Percentiles rank a stretch among this genome's conserved stretches.
Conservation (phyloP, 164 flowering plant species). For the Saururus chinensis region DNA sequence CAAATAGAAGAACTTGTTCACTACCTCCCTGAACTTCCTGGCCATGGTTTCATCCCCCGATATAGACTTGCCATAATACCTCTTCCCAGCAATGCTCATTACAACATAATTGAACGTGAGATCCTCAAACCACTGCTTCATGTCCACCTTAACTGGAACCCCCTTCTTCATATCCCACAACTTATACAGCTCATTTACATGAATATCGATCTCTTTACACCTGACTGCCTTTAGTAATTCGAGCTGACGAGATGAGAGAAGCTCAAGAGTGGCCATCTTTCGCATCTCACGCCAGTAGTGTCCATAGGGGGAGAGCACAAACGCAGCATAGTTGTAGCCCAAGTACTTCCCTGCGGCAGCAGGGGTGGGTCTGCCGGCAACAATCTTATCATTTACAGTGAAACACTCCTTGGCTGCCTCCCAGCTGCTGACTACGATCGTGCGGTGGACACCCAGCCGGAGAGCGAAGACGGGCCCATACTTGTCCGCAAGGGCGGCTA, state of each 20-base stretch:
- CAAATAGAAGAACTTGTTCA: conserved; percentile 1
- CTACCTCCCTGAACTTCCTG: conserved; percentile 4
- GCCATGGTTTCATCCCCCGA: background rate
- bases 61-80: background rate
- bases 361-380: conserved; percentile 7
- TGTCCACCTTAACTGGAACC: conserved; percentile 6
- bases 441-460: conserved; percentile 10
- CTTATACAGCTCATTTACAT: conserved; percentile 5
- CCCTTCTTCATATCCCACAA: conserved; percentile 1
- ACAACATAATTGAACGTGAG: conserved; percentile 9
- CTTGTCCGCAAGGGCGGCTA: conserved; percentile 13
- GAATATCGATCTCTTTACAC: conserved; percentile 8
- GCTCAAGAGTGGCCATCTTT: conserved; percentile 16
- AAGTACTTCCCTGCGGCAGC: conserved; percentile 2
- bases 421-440: conserved; percentile 10
- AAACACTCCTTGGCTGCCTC: conserved; percentile 22
- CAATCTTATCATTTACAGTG: conserved; percentile 8
- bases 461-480: conserved; percentile 12
- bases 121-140: conserved; percentile 10
- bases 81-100: conserved; percentile 17
- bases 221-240: conserved; percentile 1
- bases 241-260: conserved; percentile 11
- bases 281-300: conserved; percentile 21
- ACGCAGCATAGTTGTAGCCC: conserved; percentile 7
- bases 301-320: conserved; percentile 6